Evolutionary conservation across 1,284 basidiomycete genomes (phyloP).

Genomic region (Dichomitus squalens): DNA sequence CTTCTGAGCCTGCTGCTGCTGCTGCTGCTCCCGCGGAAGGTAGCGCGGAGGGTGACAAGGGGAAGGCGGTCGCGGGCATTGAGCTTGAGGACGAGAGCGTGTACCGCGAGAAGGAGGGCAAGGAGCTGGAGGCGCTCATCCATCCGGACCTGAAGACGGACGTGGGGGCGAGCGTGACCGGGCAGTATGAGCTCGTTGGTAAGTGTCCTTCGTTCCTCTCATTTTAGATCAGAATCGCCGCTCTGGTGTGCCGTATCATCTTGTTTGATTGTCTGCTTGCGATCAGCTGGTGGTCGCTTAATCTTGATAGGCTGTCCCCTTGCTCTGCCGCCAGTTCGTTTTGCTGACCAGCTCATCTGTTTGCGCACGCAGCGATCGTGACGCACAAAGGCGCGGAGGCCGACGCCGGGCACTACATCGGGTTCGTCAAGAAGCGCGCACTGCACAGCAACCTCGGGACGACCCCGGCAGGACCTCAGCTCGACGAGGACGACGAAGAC

Average conservation of each 20-base stretch:
- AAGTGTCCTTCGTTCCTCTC: constrained; percentile 32
- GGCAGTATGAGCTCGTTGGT: constrained; percentile 87
- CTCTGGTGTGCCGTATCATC: no score
- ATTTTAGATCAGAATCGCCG: no score
- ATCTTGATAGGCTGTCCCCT: neutral
- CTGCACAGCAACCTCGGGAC: constrained; percentile 42
- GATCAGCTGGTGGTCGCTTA: no score
- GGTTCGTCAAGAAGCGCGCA: constrained; percentile 80
- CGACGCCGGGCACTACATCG: constrained; percentile 93
- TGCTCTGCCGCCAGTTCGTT: neutral
- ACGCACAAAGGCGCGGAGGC: constrained; percentile 97
- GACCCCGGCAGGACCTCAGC: constrained; percentile 15
- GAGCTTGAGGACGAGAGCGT: constrained; percentile 65
- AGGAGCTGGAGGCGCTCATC: constrained; percentile 66
- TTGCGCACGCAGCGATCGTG: constrained; percentile 72
- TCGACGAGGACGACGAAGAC: constrained; percentile 65
- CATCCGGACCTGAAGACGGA: constrained; percentile 68
- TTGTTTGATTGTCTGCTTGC: no score
- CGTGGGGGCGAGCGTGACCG: constrained; percentile 72
- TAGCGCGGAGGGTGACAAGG: constrained; percentile 11
- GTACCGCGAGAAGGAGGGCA: constrained; percentile 61
- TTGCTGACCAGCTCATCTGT: neutral
- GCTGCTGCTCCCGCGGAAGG: constrained; percentile 14
- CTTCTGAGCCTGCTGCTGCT: neutral
- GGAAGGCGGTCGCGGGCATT: constrained; percentile 29